These are phyloP conservation scores for Rhizophagus clarus DNA, from an alignment of 192 early-diverging fungal genomes.

Conservation along the genomic window DNA sequence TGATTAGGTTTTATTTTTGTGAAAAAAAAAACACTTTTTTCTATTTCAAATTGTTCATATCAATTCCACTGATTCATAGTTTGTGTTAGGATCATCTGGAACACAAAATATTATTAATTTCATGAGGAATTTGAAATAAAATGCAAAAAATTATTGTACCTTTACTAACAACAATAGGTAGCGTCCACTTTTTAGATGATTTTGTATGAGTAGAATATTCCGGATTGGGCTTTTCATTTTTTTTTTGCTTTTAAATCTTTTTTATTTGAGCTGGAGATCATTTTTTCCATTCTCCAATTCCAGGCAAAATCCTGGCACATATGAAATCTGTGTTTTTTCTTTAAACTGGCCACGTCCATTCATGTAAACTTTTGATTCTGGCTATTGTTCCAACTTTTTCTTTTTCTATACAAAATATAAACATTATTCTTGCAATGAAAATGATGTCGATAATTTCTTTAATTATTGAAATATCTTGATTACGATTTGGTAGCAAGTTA, in stretches of 20 bases:
- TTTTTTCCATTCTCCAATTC: not conserved
- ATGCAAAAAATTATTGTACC: not conserved
- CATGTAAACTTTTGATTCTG: not conserved
- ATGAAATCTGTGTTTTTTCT: not conserved
- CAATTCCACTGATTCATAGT: not conserved
- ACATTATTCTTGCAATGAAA: not conserved
- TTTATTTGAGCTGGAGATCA: not conserved
- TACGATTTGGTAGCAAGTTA: not conserved
- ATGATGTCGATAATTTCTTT: not conserved
- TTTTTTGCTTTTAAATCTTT: not conserved
- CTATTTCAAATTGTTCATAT: not conserved
- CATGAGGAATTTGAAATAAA: not conserved
- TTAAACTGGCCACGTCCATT: not conserved
- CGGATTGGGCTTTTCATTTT: not conserved
- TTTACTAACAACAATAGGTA: not conserved
- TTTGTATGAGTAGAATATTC: too few species aligned
- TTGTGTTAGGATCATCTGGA: not conserved
- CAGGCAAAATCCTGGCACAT: not conserved
- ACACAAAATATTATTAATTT: not conserved
- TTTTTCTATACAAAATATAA: not conserved
- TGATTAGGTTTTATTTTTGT: not conserved
- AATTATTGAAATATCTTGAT: not conserved
- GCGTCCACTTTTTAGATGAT: not conserved
- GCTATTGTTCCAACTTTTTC: not conserved
- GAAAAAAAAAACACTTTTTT: not conserved